Base-by-base conservation (phyloP, 257 asterid species). In the Lithospermum erythrorhizon region DNA sequence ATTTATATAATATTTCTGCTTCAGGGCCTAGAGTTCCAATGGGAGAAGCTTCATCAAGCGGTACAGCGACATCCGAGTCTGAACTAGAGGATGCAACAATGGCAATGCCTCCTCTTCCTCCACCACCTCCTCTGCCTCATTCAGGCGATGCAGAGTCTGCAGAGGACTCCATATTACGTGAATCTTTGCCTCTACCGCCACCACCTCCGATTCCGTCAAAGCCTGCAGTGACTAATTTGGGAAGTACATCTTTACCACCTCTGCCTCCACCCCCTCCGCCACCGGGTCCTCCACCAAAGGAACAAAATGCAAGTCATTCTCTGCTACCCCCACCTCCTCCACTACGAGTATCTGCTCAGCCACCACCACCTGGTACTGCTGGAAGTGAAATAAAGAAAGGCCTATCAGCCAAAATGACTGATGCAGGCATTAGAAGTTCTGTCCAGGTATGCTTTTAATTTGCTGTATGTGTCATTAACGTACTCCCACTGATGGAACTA, bases 221-320 rank as follows among this genome's bases (percentile, higher is more conserved):
- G 63, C 87, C 94, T 45, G 70, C 81, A 61, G 58, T 54, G 49
- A 61, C 79, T 57, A 90, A 81, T 62, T 61, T 65, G 65, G 32
- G 74, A 11, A 41, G 49, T 30, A 57, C 79, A 52, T 63, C 81
- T 55, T 69, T 76, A 75, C 81, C 94, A 47, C 83, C 85, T 30
- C 89, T 82, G 21, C 98, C 69, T 58, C 83, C 83, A 24, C 83
- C 78, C 2, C 85, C 96, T 8, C 90, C 89, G n/a, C 96, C 95
- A 58, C 95, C 97, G 51, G 95, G 97, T 13, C 95, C 95, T 70
- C 94, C 96, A 6, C 94, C 95, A 37, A 91, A 81, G 70, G 95
- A 85, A 73, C 71, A 78, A 56, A 73, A 78, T 66, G 73, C 77
- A 67, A 74, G 23, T 72, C 84, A 65, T 22, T 70, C 73, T 32